Conservation (phyloP, 805 yeast species). For the Isabelozyma heimii region DNA sequence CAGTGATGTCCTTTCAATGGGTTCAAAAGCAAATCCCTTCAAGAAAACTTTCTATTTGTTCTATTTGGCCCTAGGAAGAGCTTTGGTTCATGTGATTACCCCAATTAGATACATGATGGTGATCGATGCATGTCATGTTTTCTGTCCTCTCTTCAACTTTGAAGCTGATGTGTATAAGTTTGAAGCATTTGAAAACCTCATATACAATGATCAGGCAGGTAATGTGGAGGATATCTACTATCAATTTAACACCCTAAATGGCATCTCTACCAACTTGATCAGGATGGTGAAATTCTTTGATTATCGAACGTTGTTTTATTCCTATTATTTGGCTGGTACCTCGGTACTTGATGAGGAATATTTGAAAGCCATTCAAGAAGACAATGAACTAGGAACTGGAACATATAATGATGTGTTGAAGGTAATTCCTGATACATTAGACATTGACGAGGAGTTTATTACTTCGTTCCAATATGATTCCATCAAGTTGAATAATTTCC, state of each 20-base stretch:
- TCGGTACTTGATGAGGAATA: constrained; percentile 22
- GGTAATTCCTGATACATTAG: constrained; percentile 14
- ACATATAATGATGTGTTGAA: constrained; percentile 13
- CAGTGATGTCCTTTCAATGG: constrained; percentile 27
- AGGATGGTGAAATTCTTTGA: constrained; percentile 34
- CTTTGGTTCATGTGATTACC: constrained; percentile 28
- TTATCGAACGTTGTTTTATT: constrained; percentile 23
- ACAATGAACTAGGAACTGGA: constrained; percentile 6
- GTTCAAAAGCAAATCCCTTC: constrained; percentile 23
- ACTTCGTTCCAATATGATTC: constrained; percentile 2
- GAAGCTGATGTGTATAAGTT: constrained; percentile 16
- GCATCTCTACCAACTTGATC: constrained; percentile 22
- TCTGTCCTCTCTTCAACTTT: constrained; percentile 31
- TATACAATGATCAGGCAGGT: neutral
- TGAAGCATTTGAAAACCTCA: constrained; percentile 1
- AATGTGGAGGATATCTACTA: constrained; percentile 6
- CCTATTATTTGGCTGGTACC: constrained; percentile 16
- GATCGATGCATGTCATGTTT: constrained; percentile 31
- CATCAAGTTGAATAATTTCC: constrained; percentile 12
- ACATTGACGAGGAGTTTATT: constrained; percentile 7
- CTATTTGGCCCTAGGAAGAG: constrained; percentile 32
- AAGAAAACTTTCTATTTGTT: constrained; percentile 33
- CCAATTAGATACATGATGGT: constrained; percentile 33
- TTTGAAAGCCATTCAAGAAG: constrained; percentile 6
- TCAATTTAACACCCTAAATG: constrained; percentile 19